Base-by-base conservation (phyloP, 768 basidiomycete genomes). In the Amanita pallidorosea region DNA sequence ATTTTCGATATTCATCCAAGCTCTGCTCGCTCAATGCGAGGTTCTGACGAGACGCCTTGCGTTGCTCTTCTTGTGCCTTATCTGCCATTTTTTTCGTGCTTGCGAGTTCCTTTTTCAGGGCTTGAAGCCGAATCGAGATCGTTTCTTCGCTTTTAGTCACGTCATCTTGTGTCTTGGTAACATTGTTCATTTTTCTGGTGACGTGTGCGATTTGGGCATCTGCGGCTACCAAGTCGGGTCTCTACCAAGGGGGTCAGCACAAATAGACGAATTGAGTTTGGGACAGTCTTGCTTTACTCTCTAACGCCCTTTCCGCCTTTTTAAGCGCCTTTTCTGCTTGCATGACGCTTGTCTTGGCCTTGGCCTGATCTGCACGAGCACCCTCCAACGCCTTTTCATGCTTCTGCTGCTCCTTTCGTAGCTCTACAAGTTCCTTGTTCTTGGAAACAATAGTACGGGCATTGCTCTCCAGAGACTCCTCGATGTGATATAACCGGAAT, bases 141-240 rank as follows among this genome's bases (percentile, higher is more conserved):
- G 63, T 68, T 18, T 64, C 59, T 55, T 66, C 77, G 64, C 63
- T 88, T 53, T 79, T 81, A 36, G 67, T 60, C 0, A 93, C 77
- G 38, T 83, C 80, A 25, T 82, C 82, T 37, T 70, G 71, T 2
- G 79, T 75, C 50, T 77, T 77, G 46, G 70, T 64, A 0, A 88
- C 83, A 56, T 88, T 88, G 48, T 79, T 76, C 23, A 80, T 68
- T 61, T 94, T 95, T 45, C 89, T 79, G 23, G 79, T 73, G 0
- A 88, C 81, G 60, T 98, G 95, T 8, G 81, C 77, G 51, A 97
- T 91, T 61, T 94, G 90, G 5, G 89, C 86, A 51, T 95, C 89
- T 23, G 86, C 71, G 0, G 84, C 76, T 23, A 91, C 81, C 2
- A 98, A 73, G 43, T 88, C 86, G 2, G 96, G 94, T 67, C 79